Evolutionary conservation across 164 flowering plant genomes (phyloP).

Genomic region (Berberis thunbergii): DNA sequence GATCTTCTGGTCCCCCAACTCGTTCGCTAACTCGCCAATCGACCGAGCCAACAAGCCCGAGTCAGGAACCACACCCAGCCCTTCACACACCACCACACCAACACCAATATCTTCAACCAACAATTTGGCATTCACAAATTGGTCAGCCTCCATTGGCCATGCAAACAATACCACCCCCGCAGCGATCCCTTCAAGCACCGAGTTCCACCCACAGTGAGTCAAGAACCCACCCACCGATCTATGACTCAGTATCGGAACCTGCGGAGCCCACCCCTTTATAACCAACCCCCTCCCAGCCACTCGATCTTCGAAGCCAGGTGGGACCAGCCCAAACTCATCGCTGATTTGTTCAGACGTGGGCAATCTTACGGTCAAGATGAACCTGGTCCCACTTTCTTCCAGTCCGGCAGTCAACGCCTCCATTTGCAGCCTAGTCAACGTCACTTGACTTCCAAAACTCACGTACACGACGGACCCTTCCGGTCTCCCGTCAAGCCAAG

Average conservation of each 20-base stretch:
- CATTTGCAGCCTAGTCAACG: constrained; percentile 27
- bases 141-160: constrained; percentile 67
- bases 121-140: constrained; percentile 24
- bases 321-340: constrained; percentile 16
- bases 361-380: constrained; percentile 38
- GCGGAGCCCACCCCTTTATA: constrained; percentile 49
- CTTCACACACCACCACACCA: constrained; percentile 8
- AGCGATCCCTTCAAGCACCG: constrained; percentile 33
- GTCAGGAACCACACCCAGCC: neutral
- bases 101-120: constrained; percentile 5
- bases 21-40: neutral
- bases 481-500: constrained; percentile 39
- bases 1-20: neutral
- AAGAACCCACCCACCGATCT: constrained; percentile 42
- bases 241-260: constrained; percentile 34
- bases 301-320: constrained; percentile 38
- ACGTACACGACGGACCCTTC: constrained; percentile 37
- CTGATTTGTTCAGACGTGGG: constrained; percentile 7
- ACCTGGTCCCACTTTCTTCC: constrained; percentile 34
- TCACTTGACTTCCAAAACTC: constrained; percentile 48
- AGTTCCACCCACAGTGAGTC: constrained; percentile 70
- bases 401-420: constrained; percentile 21
- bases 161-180: constrained; percentile 35
- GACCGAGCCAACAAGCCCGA: constrained; percentile 6
- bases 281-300: constrained; percentile 31